Conservation (phyloP, 2,329 filamentous ascomycete genomes). For the Cladorrhinum sp. region DNA sequence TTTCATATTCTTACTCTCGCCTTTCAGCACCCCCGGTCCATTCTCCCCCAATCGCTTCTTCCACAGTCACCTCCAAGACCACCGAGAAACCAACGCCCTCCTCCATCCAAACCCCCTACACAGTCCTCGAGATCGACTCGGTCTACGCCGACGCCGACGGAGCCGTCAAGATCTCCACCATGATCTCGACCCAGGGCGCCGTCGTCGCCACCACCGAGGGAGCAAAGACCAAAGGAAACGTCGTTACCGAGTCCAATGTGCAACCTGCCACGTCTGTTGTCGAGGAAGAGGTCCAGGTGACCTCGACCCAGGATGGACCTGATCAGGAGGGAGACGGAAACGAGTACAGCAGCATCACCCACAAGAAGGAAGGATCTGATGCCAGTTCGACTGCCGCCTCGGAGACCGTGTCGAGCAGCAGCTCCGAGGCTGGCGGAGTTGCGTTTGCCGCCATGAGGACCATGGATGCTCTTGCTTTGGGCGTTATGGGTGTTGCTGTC, state of each 20-base stretch:
- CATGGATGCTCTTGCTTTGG: background rate
- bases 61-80: background rate
- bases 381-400: background rate
- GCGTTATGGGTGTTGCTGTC: background rate
- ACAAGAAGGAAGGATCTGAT: background rate
- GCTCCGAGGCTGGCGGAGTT: background rate
- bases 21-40: background rate
- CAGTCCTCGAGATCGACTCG: conserved; percentile 5
- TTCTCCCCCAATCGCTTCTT: background rate
- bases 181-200: conserved; percentile 3
- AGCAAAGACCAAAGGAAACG: too few relatives aligned
- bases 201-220: conserved; percentile 4
- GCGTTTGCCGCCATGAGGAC: background rate
- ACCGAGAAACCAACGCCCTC: conserved; percentile 4
- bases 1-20: background rate
- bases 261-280: background rate
- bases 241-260: too few relatives aligned
- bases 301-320: background rate
- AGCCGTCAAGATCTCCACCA: conserved; percentile 12
- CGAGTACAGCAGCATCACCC: background rate
- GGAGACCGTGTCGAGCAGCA: background rate
- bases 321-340: background rate
- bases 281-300: background rate
- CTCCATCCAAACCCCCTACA: conserved; percentile 3
- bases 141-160: conserved; percentile 14